Percentiles rank a stretch among this genome's conserved stretches.
phyloP scores from a whole-genome alignment of 208 protist species.

The Entamoeba moshkovskii region DNA sequence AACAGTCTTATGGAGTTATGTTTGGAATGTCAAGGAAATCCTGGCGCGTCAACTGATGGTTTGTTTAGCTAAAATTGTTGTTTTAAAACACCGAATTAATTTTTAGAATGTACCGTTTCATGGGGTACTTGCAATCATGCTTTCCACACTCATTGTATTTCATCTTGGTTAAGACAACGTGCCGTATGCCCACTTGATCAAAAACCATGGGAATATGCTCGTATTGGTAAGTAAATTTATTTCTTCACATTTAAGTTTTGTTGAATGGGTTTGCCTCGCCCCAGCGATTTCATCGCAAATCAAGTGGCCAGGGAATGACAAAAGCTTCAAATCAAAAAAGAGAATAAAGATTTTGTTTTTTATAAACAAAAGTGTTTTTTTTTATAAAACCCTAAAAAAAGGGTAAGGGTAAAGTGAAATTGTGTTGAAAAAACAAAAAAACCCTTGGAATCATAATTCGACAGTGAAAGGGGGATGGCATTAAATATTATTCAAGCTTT shows the following conservation, averaged over 20 bases:
- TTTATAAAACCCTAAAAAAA: background rate
- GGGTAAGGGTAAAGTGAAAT: background rate
- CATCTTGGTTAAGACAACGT: conserved; percentile 1
- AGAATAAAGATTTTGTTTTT: background rate
- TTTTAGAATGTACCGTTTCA: conserved; percentile 14
- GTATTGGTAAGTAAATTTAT: background rate
- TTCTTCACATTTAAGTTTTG: background rate
- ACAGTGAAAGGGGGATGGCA: background rate
- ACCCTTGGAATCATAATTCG: background rate
- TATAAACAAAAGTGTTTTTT: background rate
- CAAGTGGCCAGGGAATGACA: too few relatives aligned
- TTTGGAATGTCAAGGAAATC: conserved; percentile 18
- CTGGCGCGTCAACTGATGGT: background rate
- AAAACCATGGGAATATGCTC: background rate
- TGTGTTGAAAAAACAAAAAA: background rate
- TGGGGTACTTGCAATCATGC: conserved; percentile 20
- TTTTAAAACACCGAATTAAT: background rate
- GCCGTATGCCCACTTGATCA: conserved; percentile 11
- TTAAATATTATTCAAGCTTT: background rate
- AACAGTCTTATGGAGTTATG: conserved; percentile 24
- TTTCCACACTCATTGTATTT: conserved; percentile 22
- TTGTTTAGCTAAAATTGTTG: background rate
- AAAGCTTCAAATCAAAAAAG: too few relatives aligned
- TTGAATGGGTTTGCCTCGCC: too few relatives aligned
- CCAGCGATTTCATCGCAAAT: too few relatives aligned